These are phyloP conservation scores for Penicillium rolfsii DNA, from an alignment of 2,329 filamentous ascomycete species.

Conservation along the genomic window DNA sequence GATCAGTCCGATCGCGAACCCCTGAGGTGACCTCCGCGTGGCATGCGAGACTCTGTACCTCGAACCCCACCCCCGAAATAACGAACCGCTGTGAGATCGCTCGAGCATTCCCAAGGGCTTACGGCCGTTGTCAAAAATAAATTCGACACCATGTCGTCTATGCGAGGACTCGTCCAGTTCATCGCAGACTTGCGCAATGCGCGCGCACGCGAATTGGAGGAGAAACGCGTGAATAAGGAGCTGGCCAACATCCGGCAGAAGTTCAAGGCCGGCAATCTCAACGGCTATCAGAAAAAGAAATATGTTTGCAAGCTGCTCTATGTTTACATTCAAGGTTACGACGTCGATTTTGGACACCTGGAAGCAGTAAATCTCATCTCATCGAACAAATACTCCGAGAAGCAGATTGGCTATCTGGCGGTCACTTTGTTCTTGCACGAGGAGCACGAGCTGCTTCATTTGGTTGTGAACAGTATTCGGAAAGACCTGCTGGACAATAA, in stretches of 20 bases:
- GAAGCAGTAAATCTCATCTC: slow-evolving; percentile 98
- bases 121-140: neutral
- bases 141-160: slow-evolving; percentile 47
- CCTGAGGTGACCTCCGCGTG: slow-evolving; percentile 31
- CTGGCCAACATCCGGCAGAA: slow-evolving; percentile 97
- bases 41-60: slow-evolving; percentile 28
- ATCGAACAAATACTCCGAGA: slow-evolving; percentile 95
- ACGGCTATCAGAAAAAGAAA: slow-evolving; percentile 99
- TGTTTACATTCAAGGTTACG: slow-evolving; percentile 98
- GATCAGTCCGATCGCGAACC: slow-evolving; percentile 27
- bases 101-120: neutral
- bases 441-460: slow-evolving; percentile 90
- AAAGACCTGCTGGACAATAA: slow-evolving; percentile 95
- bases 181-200: slow-evolving; percentile 97
- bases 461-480: slow-evolving; percentile 97
- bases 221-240: slow-evolving; percentile 99
- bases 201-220: slow-evolving; percentile 89
- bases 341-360: slow-evolving; percentile 97
- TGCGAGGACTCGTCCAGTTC: slow-evolving; percentile 87
- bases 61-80: slow-evolving; percentile 19
- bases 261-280: slow-evolving; percentile 93
- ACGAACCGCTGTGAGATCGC: neutral
- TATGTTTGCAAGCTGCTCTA: slow-evolving; percentile 99
- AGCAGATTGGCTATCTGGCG: slow-evolving; percentile 97
- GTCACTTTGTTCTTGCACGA: slow-evolving; percentile 98